Base-by-base conservation (phyloP, 306 rosid species). In the Calophaca sinica region DNA sequence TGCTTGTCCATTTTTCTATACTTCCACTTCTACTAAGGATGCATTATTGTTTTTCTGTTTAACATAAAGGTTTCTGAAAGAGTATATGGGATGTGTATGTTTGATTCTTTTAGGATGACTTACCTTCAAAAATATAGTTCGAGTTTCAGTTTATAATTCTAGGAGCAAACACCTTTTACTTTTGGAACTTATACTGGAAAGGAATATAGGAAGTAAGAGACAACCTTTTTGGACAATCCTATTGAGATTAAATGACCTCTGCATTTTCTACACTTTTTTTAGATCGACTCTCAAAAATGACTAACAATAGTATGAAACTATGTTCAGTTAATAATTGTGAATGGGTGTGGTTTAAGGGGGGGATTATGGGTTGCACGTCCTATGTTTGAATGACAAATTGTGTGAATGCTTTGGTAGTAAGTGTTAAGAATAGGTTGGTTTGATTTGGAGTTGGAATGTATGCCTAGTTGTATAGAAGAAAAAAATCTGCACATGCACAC, bases 141-240 rank as follows among this genome's bases (percentile, higher is more conserved):
- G 62, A 58, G 62, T 29, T 48, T 59, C 0, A 9, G 20, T 9
- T 67, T 76, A 13, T 54, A 44, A 7, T 31, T 44, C 46, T 31
- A 32, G 60, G 29, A 8, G 62, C 4, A 8, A 8, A 42, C 12
- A 32, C 7, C 28, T 29, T 42, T 66, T 12, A 9, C 29, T 69
- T 48, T 70, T 60, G 31, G 28, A 67, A 36, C 70, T 61, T 6
- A 13, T 78, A 9, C 13, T 2, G 1, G 12, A 54, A 11, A 54
- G 33, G 55, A 60, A 46, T 15, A 36, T 36, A 50, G 31, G 53
- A 74, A 62, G 51, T 48, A 26, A 41, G 63, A 10, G 26, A 74
- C 62, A 6, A 33, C 60, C 10, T 74, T 73, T 32, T n/a, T 57
- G 7, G 31, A 49, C 45, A 49, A 68, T 32, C 44, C 73, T 49